These are phyloP conservation scores for Penicillium sp. DNA, from an alignment of 2,329 filamentous ascomycete genomes.

Conservation along the genomic window DNA sequence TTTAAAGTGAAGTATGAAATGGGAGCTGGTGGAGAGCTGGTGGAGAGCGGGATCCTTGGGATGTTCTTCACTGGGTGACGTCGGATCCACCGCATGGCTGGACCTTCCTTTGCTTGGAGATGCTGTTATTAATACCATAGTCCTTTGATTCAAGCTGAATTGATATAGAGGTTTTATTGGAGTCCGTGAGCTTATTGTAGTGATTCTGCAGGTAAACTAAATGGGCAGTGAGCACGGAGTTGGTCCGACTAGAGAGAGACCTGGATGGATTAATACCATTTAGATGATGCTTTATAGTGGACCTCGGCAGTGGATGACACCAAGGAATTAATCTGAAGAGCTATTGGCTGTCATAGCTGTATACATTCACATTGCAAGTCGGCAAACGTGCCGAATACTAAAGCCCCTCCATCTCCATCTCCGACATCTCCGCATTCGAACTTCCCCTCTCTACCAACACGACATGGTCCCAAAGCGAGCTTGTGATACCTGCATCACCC, in stretches of 20 bases:
- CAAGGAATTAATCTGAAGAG: too few relatives aligned
- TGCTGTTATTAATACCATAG: not conserved
- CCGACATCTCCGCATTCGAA: not conserved
- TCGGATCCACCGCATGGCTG: conserved; percentile 4
- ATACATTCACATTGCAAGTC: not conserved
- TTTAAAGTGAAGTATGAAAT: not conserved
- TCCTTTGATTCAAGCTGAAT: not conserved
- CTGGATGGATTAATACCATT: not conserved
- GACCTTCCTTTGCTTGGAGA: conserved; percentile 11
- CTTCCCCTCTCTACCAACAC: not conserved
- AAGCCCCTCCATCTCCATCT: not conserved
- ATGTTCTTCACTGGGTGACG: conserved; percentile 3
- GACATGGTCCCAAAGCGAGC: conserved; percentile 24
- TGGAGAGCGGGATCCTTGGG: not conserved
- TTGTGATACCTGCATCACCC: conserved; percentile 29
- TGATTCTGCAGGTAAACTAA: not conserved
- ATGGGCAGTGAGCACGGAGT: not conserved
- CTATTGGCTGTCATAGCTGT: not conserved
- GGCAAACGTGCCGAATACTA: not conserved
- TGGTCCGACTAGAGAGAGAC: not conserved
- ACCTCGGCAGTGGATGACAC: too few relatives aligned
- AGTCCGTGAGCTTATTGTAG: not conserved
- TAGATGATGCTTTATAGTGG: not conserved
- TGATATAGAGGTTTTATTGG: not conserved
- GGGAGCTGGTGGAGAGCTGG: not conserved